Evolutionary conservation across 208 protist genomes (phyloP), one percentile per base, ranked within the genome.

Genomic region (Crithidia bombi): DNA sequence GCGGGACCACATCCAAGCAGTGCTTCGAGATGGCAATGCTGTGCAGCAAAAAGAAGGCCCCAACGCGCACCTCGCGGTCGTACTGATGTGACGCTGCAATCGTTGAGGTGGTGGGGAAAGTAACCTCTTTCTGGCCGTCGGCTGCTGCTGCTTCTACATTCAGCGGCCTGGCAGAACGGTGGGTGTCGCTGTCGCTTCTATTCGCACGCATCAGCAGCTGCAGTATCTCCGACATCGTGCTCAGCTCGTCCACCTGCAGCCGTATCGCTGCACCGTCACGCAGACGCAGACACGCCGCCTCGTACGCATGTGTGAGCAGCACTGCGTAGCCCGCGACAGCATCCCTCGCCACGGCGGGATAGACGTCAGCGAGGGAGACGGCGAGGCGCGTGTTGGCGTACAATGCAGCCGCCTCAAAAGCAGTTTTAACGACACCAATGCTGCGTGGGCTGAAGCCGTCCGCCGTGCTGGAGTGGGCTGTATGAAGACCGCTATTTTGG

Each of bases 11-110:
- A 50, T 90, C 81, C 15, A 87, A 63, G 30, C 79, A 78, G 36
- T 87, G 85, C 66, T 87, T 86, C 14, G 85, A 83, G 32, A 79
- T 12, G 32, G 75, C 69, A 25, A 90, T 78, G 59, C 70, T 62
- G 49, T 90, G 85, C 58, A 85, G 28, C 17, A 82, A 25, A 38
- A 90, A 90, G 57, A 85, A 66, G 44, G 75, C 78, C 6, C 75
- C 73, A 30, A 75, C 58, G 41, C 59, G 73, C 32, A 54, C 65
- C 39, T 74, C 67, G n/a, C 52, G 71, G 36, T 23, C 26, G 47
- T 76, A 75, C 32, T 26, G 33, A 12, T 36, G 14, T 7, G 25
- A 17, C 3, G 23, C 55, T 54, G 69, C 30, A 47, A 25, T 33
- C 11, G 6, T 38, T 19, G 35, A 55, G 11, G 15, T 43, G 36